phyloP scores from a whole-genome alignment of 169 alveolate species.

The Eimeria tenella region DNA sequence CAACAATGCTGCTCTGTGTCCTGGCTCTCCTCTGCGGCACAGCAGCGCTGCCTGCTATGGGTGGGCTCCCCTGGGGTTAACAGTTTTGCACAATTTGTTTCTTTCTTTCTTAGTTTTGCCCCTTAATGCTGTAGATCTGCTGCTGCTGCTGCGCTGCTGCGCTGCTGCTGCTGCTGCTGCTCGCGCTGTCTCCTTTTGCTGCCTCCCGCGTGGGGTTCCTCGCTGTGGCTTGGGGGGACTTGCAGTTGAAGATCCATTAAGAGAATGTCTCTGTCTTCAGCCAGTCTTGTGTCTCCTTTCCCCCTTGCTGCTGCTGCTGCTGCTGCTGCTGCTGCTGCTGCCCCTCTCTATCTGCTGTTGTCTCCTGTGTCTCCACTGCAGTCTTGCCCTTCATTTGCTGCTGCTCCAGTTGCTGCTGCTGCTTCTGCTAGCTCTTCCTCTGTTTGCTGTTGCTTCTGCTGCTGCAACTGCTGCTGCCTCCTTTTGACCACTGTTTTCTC shows the following conservation, averaged over 20 bases:
- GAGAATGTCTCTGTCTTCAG: no score
- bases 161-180: neutral
- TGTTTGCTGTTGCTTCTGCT: neutral
- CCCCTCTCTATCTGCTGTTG: neutral
- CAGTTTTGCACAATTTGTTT: no score
- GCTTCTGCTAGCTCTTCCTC: neutral
- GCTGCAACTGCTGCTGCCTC: conserved; percentile 30
- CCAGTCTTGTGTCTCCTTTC: no score
- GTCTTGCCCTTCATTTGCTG: neutral
- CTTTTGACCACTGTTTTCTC: neutral
- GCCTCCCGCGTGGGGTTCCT: neutral
- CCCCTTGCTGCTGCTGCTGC: neutral
- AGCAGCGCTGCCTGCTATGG: neutral
- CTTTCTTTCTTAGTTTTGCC: neutral
- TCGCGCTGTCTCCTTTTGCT: neutral
- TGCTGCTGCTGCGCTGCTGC: neutral
- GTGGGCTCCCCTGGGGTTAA: neutral
- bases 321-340: conserved; percentile 47
- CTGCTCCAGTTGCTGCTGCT: neutral
- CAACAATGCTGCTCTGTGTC: neutral
- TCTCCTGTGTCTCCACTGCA: neutral
- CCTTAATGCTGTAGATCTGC: neutral
- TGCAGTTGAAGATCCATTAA: no score
- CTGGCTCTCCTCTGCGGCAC: neutral
- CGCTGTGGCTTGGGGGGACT: neutral